A percentile compares a stretch with the other conserved stretches of the same genome.
These are phyloP conservation scores for Taphrina wiesneri DNA, from an alignment of 1,139 yeast genomes.

Conservation along the genomic window DNA sequence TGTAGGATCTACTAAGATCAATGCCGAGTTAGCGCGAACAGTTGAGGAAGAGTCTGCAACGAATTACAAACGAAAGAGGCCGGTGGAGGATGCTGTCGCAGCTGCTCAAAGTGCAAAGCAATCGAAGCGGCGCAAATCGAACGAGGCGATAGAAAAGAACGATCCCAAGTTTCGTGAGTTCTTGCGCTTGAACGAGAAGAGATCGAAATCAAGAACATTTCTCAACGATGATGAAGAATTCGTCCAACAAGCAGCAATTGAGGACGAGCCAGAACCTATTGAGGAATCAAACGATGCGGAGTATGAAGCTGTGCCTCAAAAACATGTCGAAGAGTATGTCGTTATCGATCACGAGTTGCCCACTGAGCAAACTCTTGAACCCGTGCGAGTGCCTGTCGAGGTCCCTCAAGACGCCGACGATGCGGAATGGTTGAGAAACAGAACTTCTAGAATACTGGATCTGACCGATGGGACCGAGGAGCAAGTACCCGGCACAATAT, in stretches of 20 bases:
- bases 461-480: conserved; percentile 40
- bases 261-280: conserved; percentile 38
- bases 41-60: conserved; percentile 24
- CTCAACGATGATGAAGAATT: conserved; percentile 61
- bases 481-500: conserved; percentile 9
- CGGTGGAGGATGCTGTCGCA: conserved; percentile 67
- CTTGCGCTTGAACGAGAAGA: conserved; percentile 78
- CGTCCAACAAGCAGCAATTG: conserved; percentile 35
- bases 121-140: conserved; percentile 1
- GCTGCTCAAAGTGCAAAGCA: conserved; percentile 55
- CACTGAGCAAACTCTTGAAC: conserved; percentile 1
- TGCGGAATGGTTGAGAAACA: conserved; percentile 36
- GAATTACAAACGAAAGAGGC: conserved; percentile 35
- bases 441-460: conserved; percentile 29
- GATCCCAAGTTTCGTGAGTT: conserved; percentile 76
- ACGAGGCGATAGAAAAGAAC: conserved; percentile 29
- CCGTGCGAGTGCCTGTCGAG: neutral
- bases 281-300: conserved; percentile 43
- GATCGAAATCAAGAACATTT: conserved; percentile 67
- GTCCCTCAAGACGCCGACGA: conserved; percentile 26
- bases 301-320: conserved; percentile 40
- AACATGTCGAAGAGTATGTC: conserved; percentile 40
- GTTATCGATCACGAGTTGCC: conserved; percentile 36
- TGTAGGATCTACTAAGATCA: conserved; percentile 77
- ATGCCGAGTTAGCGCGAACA: conserved; percentile 75